These are phyloP conservation scores for Cytospora paraplurivora DNA, from an alignment of 2,329 filamentous ascomycete species.

Conservation along the genomic window DNA sequence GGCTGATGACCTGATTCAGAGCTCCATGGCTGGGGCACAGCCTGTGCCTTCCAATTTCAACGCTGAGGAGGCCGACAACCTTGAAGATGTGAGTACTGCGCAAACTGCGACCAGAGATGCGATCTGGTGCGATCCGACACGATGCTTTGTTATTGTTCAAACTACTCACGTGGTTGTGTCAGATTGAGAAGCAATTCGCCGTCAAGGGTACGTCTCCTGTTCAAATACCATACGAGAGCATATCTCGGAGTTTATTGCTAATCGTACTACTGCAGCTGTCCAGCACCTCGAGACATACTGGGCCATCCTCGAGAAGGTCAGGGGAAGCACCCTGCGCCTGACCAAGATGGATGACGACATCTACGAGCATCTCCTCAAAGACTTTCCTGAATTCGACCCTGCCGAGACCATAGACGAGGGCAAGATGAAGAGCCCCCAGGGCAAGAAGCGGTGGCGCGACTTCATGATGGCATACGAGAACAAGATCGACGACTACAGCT, in stretches of 20 bases:
- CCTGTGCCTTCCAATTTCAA: constrained; percentile 59
- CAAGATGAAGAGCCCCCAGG: constrained; percentile 94
- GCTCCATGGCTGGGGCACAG: constrained; percentile 33
- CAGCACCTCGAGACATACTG: constrained; percentile 98
- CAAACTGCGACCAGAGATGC: neutral
- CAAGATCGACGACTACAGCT: constrained; percentile 96
- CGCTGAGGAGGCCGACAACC: constrained; percentile 57
- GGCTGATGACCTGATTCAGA: constrained; percentile 24
- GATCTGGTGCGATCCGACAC: constrained; percentile 3
- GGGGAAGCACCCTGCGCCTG: constrained; percentile 83
- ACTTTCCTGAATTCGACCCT: constrained; percentile 93
- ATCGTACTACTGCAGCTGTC: constrained; percentile 57
- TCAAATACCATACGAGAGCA: constrained; percentile 10
- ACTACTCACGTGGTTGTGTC: constrained; percentile 16
- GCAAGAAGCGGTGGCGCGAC: constrained; percentile 92
- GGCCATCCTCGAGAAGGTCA: constrained; percentile 88
- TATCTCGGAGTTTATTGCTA: constrained; percentile 26
- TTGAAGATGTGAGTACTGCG: constrained; percentile 54
- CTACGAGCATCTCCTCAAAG: constrained; percentile 79
- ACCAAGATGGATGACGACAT: constrained; percentile 97
- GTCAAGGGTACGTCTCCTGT: constrained; percentile 70
- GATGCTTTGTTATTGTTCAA: neutral
- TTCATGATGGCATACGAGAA: constrained; percentile 96
- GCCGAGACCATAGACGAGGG: constrained; percentile 82
- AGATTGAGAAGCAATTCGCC: constrained; percentile 99